Percentiles rank a stretch among this genome's conserved stretches.
phyloP scores from a whole-genome alignment of 2,329 filamentous ascomycete genomes.

The Amylocarpus encephaloides region DNA sequence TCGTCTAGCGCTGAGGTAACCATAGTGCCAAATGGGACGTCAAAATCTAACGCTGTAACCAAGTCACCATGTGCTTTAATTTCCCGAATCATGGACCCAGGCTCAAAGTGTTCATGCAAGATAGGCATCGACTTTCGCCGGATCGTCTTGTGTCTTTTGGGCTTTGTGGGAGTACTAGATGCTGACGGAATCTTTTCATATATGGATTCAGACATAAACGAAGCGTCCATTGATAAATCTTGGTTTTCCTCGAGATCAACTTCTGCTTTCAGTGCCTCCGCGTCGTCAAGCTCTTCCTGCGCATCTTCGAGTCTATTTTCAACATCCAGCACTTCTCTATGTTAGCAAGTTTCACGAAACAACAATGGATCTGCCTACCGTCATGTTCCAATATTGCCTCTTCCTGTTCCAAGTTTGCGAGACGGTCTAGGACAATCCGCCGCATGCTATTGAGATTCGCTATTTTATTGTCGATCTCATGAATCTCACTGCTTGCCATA shows the following conservation, averaged over 20 bases:
- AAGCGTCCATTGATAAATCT: conserved; percentile 39
- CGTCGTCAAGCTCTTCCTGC: conserved; percentile 52
- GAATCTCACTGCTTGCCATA: conserved; percentile 94
- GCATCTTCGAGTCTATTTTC: conserved; percentile 57
- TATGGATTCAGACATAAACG: conserved; percentile 96
- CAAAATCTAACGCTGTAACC: conserved; percentile 89
- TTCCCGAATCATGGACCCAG: conserved; percentile 82
- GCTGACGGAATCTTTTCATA: conserved; percentile 78
- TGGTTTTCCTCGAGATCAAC: conserved; percentile 41
- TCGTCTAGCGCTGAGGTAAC: conserved; percentile 90
- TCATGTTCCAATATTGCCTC: conserved; percentile 87
- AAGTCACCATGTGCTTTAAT: conserved; percentile 82
- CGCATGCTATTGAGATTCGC: conserved; percentile 90
- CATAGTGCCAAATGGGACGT: conserved; percentile 93
- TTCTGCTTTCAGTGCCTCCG: conserved; percentile 49
- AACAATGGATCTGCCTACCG: conserved; percentile 44
- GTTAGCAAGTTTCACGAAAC: conserved; percentile 8
- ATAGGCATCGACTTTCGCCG: conserved; percentile 85
- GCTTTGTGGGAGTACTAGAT: conserved; percentile 43
- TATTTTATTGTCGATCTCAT: conserved; percentile 95
- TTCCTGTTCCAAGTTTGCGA: conserved; percentile 83
- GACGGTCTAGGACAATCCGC: conserved; percentile 78
- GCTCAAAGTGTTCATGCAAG: conserved; percentile 88
- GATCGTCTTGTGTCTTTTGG: conserved; percentile 50
- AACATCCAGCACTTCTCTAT: conserved; percentile 50